Evolutionary conservation across 2,329 filamentous ascomycete genomes (phyloP).

Genomic region (Cladosporium cucumerinum): DNA sequence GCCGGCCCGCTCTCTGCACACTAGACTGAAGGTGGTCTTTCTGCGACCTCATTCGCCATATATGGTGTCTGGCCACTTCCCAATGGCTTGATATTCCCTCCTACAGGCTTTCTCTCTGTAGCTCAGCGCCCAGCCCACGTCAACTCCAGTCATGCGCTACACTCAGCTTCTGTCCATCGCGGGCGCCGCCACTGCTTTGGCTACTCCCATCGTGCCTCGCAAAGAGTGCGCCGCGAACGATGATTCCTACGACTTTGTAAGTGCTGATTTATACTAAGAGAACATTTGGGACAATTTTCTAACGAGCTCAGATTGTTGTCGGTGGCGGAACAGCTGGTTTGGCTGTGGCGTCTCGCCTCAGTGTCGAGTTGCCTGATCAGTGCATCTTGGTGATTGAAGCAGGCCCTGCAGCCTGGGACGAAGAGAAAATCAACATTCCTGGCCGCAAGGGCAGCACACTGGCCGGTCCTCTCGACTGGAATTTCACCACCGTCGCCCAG

Average conservation of each 20-base stretch:
- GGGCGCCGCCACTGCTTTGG: constrained; percentile 7
- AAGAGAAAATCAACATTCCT: constrained; percentile 26
- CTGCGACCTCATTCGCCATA: constrained; percentile 8
- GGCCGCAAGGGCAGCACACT: constrained; percentile 25
- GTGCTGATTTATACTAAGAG: background rate
- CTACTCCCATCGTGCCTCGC: constrained; percentile 10
- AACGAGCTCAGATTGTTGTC: constrained; percentile 25
- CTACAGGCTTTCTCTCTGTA: background rate
- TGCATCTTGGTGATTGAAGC: constrained; percentile 28
- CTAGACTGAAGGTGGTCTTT: background rate
- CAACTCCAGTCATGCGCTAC: constrained; percentile 4
- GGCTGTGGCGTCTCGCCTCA: constrained; percentile 25
- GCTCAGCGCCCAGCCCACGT: background rate
- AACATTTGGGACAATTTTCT: background rate
- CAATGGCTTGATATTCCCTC: background rate
- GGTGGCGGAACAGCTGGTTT: constrained; percentile 24
- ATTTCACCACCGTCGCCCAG: constrained; percentile 37
- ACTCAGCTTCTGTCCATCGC: constrained; percentile 4
- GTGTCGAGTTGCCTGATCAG: constrained; percentile 18
- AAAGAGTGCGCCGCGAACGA: constrained; percentile 12
- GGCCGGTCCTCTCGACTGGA: constrained; percentile 36
- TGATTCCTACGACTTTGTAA: constrained; percentile 16
- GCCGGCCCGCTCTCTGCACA: background rate
- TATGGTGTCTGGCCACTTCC: background rate
- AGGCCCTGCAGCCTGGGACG: constrained; percentile 21